phyloP scores from a whole-genome alignment of 129 eudicot genomes.

The Chrysanthemum makinoi region DNA sequence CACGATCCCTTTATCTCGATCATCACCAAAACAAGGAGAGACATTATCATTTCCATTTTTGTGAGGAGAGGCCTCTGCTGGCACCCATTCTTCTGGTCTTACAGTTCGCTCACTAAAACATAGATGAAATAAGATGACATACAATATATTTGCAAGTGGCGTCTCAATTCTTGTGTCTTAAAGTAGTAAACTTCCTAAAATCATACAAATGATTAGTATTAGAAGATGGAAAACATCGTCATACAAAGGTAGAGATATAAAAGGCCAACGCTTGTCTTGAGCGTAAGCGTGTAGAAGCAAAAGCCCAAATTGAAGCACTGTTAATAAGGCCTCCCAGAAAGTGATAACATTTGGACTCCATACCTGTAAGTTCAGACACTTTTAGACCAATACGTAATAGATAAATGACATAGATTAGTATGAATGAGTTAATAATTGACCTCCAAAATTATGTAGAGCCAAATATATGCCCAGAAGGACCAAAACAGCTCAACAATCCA shows the following conservation, averaged over 20 bases:
- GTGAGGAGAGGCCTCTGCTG: constrained; percentile 47
- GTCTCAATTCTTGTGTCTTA: neutral
- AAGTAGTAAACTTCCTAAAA: neutral
- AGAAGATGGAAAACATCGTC: constrained; percentile 24
- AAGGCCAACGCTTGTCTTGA: constrained; percentile 95
- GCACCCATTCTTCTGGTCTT: constrained; percentile 96
- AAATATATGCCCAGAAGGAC: constrained; percentile 97
- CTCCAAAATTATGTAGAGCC: constrained; percentile 84
- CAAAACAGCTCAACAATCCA: constrained; percentile 94
- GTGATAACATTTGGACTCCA: constrained; percentile 84
- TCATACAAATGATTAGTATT: neutral
- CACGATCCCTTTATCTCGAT: constrained; percentile 36
- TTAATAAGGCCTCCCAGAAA: constrained; percentile 77
- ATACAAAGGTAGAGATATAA: constrained; percentile 80
- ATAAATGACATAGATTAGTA: neutral
- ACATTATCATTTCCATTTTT: constrained; percentile 27
- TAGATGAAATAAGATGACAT: neutral
- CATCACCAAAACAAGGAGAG: constrained; percentile 36
- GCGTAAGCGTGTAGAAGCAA: constrained; percentile 91
- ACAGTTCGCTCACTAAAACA: constrained; percentile 51
- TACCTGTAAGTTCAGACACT: constrained; percentile 35
- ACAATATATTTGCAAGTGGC: neutral
- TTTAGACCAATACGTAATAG: neutral
- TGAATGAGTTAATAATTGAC: constrained; percentile 26
- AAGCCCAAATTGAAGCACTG: constrained; percentile 77